phyloP scores from a whole-genome alignment of 805 yeast genomes.

The Candida insectorum region DNA sequence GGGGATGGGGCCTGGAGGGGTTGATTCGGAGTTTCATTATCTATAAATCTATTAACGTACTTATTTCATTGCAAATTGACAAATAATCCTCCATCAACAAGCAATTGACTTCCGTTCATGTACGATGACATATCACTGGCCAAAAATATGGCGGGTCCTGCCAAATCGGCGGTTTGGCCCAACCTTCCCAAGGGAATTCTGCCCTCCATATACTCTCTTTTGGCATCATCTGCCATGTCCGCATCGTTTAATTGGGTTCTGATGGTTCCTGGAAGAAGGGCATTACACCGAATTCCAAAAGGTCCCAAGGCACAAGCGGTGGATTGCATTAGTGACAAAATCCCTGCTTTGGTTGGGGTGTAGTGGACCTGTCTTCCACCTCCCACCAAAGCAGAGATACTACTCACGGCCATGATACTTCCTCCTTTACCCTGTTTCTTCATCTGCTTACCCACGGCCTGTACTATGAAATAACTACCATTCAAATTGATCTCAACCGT shows the following conservation, averaged over 20 bases:
- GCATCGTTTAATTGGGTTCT: conserved; percentile 41
- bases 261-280: conserved; percentile 45
- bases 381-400: conserved; percentile 44
- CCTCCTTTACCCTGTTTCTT: conserved; percentile 45
- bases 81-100: conserved; percentile 46
- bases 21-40: too few relatives aligned
- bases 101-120: conserved; percentile 40
- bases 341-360: conserved; percentile 49
- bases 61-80: conserved; percentile 43
- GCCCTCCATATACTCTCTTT: conserved; percentile 35
- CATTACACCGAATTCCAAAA: conserved; percentile 43
- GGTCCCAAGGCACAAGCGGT: conserved; percentile 42
- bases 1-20: too few relatives aligned
- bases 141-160: conserved; percentile 41
- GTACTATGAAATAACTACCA: conserved; percentile 44
- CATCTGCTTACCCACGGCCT: conserved; percentile 47
- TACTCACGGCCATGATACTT: conserved; percentile 41
- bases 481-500: conserved; percentile 40
- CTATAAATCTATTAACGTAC: too few relatives aligned
- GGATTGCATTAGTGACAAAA: conserved; percentile 42
- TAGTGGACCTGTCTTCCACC: conserved; percentile 45
- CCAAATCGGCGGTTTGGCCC: conserved; percentile 35
- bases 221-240: conserved; percentile 33
- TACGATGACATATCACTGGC: conserved; percentile 35
- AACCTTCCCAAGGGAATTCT: conserved; percentile 39